Percentiles rank a stretch among this genome's conserved stretches.
Conservation (phyloP, 1,284 basidiomycete genomes). For the Ganoderma lingzhi region DNA sequence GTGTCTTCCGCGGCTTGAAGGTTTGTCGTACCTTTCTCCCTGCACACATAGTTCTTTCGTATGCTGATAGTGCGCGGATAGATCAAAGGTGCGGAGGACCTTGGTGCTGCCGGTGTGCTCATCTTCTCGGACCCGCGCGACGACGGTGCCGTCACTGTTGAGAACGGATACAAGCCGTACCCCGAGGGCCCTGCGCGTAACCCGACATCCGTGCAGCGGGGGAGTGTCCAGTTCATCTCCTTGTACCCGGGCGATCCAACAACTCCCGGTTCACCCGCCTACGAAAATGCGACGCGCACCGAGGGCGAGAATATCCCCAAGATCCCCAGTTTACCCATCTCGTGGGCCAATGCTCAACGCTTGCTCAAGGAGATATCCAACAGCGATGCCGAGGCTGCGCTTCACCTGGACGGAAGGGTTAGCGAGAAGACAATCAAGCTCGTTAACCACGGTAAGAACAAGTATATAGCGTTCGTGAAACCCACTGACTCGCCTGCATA, state of each 20-base stretch:
- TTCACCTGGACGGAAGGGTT: slow-evolving; percentile 54
- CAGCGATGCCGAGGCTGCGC: slow-evolving; percentile 42
- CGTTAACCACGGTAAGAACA: slow-evolving; percentile 65
- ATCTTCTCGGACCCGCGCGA: slow-evolving; percentile 93
- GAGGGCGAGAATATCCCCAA: slow-evolving; percentile 77
- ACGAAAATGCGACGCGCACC: slow-evolving; percentile 80
- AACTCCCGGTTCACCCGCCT: slow-evolving; percentile 90
- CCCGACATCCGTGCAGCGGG: slow-evolving; percentile 86
- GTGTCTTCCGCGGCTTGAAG: slow-evolving; percentile 85
- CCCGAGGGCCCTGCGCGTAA: slow-evolving; percentile 91
- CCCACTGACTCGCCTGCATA: slow-evolving; percentile 26
- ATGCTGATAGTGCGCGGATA: slow-evolving; percentile 40
- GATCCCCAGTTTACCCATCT: slow-evolving; percentile 86
- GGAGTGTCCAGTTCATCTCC: slow-evolving; percentile 86
- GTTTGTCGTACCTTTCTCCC: slow-evolving; percentile 42
- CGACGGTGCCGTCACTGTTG: slow-evolving; percentile 83
- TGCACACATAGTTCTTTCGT: too few species aligned
- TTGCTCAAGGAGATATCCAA: slow-evolving; percentile 65
- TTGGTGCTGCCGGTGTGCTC: slow-evolving; percentile 76
- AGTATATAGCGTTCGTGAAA: background rate
- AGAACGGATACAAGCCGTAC: slow-evolving; percentile 80
- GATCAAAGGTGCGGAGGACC: slow-evolving; percentile 85
- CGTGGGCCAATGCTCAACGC: slow-evolving; percentile 72
- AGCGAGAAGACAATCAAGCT: slow-evolving; percentile 61
- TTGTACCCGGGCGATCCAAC: slow-evolving; percentile 87